Percentiles rank a stretch among this genome's conserved stretches.
Evolutionary conservation across 2,329 filamentous ascomycete genomes (phyloP).

Genomic region (Lizonia empirigonia): DNA sequence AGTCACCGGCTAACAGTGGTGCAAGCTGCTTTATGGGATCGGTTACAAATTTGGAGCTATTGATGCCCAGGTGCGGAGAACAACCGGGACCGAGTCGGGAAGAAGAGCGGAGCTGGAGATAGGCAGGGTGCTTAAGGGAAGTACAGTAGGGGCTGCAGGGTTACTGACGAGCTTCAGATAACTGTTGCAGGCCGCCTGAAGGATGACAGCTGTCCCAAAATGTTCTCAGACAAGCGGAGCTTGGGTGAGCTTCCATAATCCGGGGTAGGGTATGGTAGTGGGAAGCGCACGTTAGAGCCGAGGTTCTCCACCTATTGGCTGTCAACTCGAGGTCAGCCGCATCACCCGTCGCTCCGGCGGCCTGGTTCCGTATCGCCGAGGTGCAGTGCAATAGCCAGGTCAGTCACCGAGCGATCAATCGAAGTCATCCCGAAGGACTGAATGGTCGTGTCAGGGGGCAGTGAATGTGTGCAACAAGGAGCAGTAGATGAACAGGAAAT

Average conservation of each 20-base stretch:
- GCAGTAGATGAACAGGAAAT: slow-evolving; percentile 17
- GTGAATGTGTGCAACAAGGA: too few species aligned
- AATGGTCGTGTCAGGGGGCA: background rate
- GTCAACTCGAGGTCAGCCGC: slow-evolving; percentile 4
- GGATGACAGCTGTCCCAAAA: background rate
- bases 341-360: slow-evolving; percentile 16
- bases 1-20: background rate
- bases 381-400: background rate
- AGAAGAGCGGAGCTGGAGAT: slow-evolving; percentile 7
- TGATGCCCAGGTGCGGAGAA: slow-evolving; percentile 26
- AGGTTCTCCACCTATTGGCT: slow-evolving; percentile 35
- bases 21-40: slow-evolving; percentile 13
- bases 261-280: slow-evolving; percentile 26
- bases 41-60: slow-evolving; percentile 13
- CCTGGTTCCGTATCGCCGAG: slow-evolving; percentile 2
- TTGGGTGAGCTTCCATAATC: slow-evolving; percentile 18
- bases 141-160: background rate
- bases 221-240: background rate
- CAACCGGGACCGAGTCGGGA: slow-evolving; percentile 4
- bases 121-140: background rate
- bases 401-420: background rate
- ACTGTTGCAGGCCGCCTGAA: background rate
- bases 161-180: background rate
- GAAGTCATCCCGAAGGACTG: background rate
- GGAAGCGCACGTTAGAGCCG: slow-evolving; percentile 33